phyloP scores from a whole-genome alignment of 805 yeast species.

The Suhomyces sp. region DNA sequence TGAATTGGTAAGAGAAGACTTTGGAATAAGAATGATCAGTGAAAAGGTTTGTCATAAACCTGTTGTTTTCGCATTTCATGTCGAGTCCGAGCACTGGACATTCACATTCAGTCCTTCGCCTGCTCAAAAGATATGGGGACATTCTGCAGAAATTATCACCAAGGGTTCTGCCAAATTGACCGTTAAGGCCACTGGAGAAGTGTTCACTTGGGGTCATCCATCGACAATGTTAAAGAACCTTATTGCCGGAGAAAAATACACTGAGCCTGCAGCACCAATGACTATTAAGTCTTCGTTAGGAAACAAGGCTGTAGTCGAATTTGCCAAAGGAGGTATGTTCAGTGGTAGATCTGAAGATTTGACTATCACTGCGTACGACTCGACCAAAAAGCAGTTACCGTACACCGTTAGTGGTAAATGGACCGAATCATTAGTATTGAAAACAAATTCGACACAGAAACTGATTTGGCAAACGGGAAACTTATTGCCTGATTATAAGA shows the following conservation, averaged over 20 bases:
- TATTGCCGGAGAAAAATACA: constrained; percentile 91
- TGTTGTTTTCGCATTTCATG: constrained; percentile 75
- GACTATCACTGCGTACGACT: constrained; percentile 43
- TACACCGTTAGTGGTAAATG: constrained; percentile 72
- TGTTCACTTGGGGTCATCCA: constrained; percentile 82
- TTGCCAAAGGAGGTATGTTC: constrained; percentile 82
- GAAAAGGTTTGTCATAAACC: constrained; percentile 93
- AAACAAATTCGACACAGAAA: constrained; percentile 40
- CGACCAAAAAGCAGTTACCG: constrained; percentile 33
- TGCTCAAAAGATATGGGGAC: constrained; percentile 92
- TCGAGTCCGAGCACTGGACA: constrained; percentile 74
- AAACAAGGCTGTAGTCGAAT: constrained; percentile 65
- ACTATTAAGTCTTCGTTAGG: constrained; percentile 71
- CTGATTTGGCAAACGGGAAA: constrained; percentile 71
- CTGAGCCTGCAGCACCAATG: constrained; percentile 77
- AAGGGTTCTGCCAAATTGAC: constrained; percentile 65
- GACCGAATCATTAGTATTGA: constrained; percentile 65
- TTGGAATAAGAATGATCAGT: constrained; percentile 67
- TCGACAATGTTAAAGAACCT: constrained; percentile 79
- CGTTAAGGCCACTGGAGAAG: constrained; percentile 62
- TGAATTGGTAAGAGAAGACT: constrained; percentile 84
- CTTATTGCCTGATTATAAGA: constrained; percentile 54
- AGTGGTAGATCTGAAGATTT: constrained; percentile 75
- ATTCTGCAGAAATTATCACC: constrained; percentile 78
- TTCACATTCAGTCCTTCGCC: constrained; percentile 65